Evolutionary conservation across 495 filamentous ascomycete species (phyloP), one percentile per base, ranked within the genome.

Genomic region (Annulohypoxylon bovei): DNA sequence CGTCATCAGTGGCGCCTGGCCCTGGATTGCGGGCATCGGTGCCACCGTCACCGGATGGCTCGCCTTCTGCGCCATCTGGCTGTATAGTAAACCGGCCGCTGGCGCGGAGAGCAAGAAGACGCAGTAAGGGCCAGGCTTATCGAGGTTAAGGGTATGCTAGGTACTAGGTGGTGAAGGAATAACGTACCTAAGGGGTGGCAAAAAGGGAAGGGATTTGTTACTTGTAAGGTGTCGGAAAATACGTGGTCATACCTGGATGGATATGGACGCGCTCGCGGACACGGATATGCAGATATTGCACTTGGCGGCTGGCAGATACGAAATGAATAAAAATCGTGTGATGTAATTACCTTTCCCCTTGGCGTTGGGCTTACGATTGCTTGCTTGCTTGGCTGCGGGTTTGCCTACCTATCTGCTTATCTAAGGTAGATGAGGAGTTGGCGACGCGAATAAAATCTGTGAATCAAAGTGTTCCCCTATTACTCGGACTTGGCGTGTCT

Each of bases 11-110:
- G 95, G 88, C 8, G 95, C 93, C 8, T 99, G 93, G 92, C 93
- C 94, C 5, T 99, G 95, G 95, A 95, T 99, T 73, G 87, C 89
- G 1, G 95, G 95, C 52, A 89, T 98, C 49, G 92, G 85, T 74
- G 88, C 88, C 28, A 97, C 95, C 1, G 88, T 98, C 44, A 83
- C 80, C 8, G 95, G 93, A 11, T 99, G 93, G 88, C 55, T 97
- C 47, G 89, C 79, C 2, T 98, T 99, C 82, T 91, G 93, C 63
- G 87, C 88, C 32, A 64, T 97, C 54, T 99, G 95, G 95, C 83
- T 99, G 72, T 99, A 92, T 81, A 92, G 91, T 71, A 92, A 86
- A 60, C 93, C 94, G 6, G 66, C 79, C 8, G 73, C 74, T n/a
- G 70, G 49, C 27, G 65, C 78, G 68, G 84, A 82, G 73, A 81